Evolutionary conservation across 164 flowering plant species (phyloP), one percentile per base, ranked within the genome.

Genomic region (Tinospora cordifolia): DNA sequence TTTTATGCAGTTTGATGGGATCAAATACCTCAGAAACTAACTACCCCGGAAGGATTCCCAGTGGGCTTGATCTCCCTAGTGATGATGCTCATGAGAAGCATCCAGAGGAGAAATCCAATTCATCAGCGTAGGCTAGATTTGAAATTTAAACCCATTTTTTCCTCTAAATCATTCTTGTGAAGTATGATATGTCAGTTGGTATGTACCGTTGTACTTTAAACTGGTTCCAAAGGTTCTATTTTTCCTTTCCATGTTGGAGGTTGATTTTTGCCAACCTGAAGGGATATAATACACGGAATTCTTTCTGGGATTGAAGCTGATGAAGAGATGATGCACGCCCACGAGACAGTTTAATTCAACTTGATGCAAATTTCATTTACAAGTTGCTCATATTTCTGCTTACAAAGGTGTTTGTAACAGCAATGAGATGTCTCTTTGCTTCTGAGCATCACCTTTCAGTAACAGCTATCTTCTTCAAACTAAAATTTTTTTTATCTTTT

Each of bases 21-120:
- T 85, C 87, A 12, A 91, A 87, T 70, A 25, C 75, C 15, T 79
- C 91, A 13, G 69, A 84, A 34, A 90, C 91, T 12, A 83, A 91
- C 65, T 93, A 84, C 77, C 88, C 97, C 0, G 93, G 96, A 78
- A 90, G 85, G 81, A 84, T 84, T 67, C 97, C 94, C 47, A 6
- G 75, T 39, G 96, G 90, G 15, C 83, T 73, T 12, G 94, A 87
- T 77, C 69, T 72, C 27, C 90, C 96, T 0, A 87, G 90, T 75
- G 93, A 80, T 64, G 79, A 41, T 68, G 85, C 75, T 6, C 77
- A 74, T 74, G 78, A 67, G 57, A 78, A 82, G 66, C 77, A 71
- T 36, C 67, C 70, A 38, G 75, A 77, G 63, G 74, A 49, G 36
- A 63, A 26, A 6, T 66, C 75, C 15, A 73, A 75, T 24, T 75